These are phyloP conservation scores for Verticillium albo-atrum DNA, from an alignment of 2,329 filamentous ascomycete species.

Conservation along the genomic window DNA sequence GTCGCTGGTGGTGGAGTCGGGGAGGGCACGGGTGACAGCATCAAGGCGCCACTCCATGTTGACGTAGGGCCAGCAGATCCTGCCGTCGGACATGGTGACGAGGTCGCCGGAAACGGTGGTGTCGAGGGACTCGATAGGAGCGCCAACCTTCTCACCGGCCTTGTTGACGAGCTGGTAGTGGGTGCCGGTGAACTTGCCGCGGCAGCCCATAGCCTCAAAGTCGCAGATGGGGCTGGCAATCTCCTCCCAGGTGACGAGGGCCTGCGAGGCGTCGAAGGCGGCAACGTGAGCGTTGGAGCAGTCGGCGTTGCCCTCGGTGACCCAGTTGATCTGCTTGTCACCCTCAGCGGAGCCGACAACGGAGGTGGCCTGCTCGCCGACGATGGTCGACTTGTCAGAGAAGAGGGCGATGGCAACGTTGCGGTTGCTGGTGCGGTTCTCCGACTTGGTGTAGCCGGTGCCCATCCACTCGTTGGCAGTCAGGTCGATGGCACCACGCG, in stretches of 20 bases:
- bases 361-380: slow-evolving; percentile 48
- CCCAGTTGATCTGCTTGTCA: slow-evolving; percentile 56
- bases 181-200: slow-evolving; percentile 53
- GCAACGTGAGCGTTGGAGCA: slow-evolving; percentile 56
- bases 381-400: slow-evolving; percentile 53
- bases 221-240: slow-evolving; percentile 51
- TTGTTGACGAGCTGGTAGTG: slow-evolving; percentile 54
- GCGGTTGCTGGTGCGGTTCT: slow-evolving; percentile 52
- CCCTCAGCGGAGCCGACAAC: slow-evolving; percentile 47
- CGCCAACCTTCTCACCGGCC: slow-evolving; percentile 46
- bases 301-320: slow-evolving; percentile 46
- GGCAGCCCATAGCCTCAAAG: slow-evolving; percentile 55
- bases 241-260: slow-evolving; percentile 58
- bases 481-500: slow-evolving; percentile 52
- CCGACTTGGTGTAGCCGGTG: slow-evolving; percentile 43
- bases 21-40: slow-evolving; percentile 36
- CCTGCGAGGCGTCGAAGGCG: slow-evolving; percentile 44
- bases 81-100: slow-evolving; percentile 52
- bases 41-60: slow-evolving; percentile 44
- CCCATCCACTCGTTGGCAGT: slow-evolving; percentile 55
- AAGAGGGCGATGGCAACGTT: slow-evolving; percentile 56
- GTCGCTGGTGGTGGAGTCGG: slow-evolving; percentile 43
- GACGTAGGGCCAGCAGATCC: slow-evolving; percentile 59
- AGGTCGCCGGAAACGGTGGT: slow-evolving; percentile 60
- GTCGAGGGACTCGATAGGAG: slow-evolving; percentile 42